Evolutionary conservation across 257 asterid species (phyloP), one percentile per base, ranked within the genome.

Genomic region (Pogostemon cablin): DNA sequence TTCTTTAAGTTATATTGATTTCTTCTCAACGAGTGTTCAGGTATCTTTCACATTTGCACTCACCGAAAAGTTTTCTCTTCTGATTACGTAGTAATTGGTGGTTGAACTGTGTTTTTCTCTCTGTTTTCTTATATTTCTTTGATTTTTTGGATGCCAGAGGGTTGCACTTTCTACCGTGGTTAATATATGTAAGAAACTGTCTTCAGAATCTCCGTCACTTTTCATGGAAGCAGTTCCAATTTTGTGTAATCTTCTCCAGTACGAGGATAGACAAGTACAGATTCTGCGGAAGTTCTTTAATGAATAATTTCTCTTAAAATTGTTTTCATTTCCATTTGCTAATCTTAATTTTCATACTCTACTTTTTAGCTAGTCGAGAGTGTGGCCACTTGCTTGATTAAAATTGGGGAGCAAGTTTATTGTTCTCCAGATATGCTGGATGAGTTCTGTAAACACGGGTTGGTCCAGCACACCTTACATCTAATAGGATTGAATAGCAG

Each of bases 21-120:
- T 89, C 88, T 89, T 91, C 79, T 85, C 99, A 11, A 91, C 99
- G 2, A 89, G 91, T 65, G 83, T 89, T 72, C 99, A 95, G 98
- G 99, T 95, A 85, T 62, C 62, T 9, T 83, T 40, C 75, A 77
- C 78, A 73, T 52, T 69, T 15, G 39, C 55, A 32, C 39, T 35
- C 20, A 32, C 9, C 9, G 39, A 48, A 68, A 25, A 38, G 42
- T 44, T 11, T 41, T 35, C 37, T 39, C 50, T 42, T 71, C 56
- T 72, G 37, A 72, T 43, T 58, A 20, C 42, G 10, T 40, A 49
- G 44, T 54, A 44, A 73, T 62, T 53, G 50, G 49, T 69, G 67
- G 60, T 65, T 65, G 72, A 53, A 0, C 66, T 77, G 81, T 71
- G 71, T 69, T 5, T 43, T 47, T n/a, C 38, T 52, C 57, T 78